phyloP scores from a whole-genome alignment of 805 yeast genomes.

The Teunomyces lycoperdinae region DNA sequence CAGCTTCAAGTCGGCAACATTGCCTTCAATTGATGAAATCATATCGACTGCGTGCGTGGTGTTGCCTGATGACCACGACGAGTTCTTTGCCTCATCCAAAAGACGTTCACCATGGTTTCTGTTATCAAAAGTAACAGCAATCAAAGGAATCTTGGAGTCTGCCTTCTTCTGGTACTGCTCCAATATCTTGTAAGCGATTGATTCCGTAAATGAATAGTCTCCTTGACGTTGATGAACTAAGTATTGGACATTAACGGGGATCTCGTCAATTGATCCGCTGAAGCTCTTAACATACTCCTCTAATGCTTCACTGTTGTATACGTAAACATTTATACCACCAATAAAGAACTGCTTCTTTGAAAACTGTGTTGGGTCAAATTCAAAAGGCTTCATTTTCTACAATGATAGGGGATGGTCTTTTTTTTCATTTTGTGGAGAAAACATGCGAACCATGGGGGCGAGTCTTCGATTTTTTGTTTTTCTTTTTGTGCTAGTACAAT shows the following conservation, averaged over 20 bases:
- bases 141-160: constrained; percentile 25
- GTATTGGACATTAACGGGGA: constrained; percentile 41
- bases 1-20: constrained; percentile 41
- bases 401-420: not conserved
- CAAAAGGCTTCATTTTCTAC: constrained; percentile 14
- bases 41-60: constrained; percentile 50
- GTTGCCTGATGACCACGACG: constrained; percentile 48
- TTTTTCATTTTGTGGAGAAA: not conserved
- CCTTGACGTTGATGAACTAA: constrained; percentile 47
- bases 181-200: constrained; percentile 38
- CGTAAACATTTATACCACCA: constrained; percentile 46
- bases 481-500: not conserved
- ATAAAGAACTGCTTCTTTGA: constrained; percentile 19
- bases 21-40: constrained; percentile 47
- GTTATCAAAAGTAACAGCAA: constrained; percentile 51
- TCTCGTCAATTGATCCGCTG: constrained; percentile 12
- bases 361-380: constrained; percentile 13
- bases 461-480: not conserved
- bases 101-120: constrained; percentile 56
- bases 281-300: constrained; percentile 21
- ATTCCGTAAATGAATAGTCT: constrained; percentile 35
- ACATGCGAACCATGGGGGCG: not conserved
- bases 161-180: constrained; percentile 20
- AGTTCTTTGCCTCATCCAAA: constrained; percentile 33
- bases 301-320: constrained; percentile 39